Conservation (phyloP, 257 asterid species). For the Ophiorrhiza pumila region DNA sequence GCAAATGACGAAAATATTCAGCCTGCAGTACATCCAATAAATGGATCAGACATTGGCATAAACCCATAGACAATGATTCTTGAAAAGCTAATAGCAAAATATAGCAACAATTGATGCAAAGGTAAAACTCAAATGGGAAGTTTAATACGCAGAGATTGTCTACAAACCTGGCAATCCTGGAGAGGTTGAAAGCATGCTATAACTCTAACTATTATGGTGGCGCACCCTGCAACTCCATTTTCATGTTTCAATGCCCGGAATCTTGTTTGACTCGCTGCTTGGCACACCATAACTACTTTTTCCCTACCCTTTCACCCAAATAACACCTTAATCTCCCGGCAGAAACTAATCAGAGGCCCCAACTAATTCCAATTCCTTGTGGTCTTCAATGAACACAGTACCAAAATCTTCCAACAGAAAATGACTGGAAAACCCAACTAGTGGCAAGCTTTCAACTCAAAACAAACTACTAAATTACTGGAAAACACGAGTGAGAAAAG, state of each 20-base stretch:
- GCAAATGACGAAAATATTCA: constrained; percentile 86
- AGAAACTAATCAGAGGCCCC: constrained; percentile 16
- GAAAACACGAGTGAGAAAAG: background rate
- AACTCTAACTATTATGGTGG: constrained; percentile 91
- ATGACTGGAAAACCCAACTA: background rate
- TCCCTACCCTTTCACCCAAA: constrained; percentile 50
- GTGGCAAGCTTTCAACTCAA: background rate
- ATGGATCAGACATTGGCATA: constrained; percentile 17
- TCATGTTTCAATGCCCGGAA: constrained; percentile 95
- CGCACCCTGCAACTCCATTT: constrained; percentile 77
- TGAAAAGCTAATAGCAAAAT: constrained; percentile 4
- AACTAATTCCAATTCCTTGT: constrained; percentile 4
- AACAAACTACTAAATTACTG: background rate
- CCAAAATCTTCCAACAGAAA: constrained; percentile 18
- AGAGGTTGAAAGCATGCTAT: constrained; percentile 99
- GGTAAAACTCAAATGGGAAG: constrained; percentile 1
- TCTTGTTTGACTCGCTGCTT: constrained; percentile 97
- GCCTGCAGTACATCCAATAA: constrained; percentile 61
- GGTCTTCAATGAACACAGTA: background rate
- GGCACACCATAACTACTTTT: constrained; percentile 96
- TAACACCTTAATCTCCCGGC: constrained; percentile 22
- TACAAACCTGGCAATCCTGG: constrained; percentile 92
- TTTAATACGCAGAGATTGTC: background rate
- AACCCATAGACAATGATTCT: constrained; percentile 10
- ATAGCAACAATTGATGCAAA: background rate